Evolutionary conservation across 352 stramenopile genomes (phyloP), one percentile per base, ranked within the genome.

Genomic region (Achlya hypogyna): DNA sequence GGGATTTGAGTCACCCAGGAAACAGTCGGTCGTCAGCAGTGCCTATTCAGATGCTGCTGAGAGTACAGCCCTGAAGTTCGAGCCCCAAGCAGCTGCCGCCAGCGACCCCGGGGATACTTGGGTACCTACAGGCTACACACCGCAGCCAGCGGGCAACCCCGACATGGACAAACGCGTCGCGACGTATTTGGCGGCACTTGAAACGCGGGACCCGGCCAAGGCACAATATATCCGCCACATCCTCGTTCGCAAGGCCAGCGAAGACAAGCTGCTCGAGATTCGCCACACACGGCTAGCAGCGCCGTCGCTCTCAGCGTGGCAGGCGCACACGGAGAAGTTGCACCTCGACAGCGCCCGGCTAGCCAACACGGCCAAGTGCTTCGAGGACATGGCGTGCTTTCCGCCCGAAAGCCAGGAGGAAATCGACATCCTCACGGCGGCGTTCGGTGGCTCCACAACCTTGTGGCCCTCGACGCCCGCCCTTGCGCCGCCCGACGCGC

Each of bases 141-240:
- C 38, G 38, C 38, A n/a, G 38, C 38, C 38, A 45, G 14, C 38
- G 38, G 14, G n/a, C 6, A 9, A n/a, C 38, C 12, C 38, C 38
- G 38, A n/a, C 38, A 18, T 45, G 14, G 38, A 9, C 38, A 45
- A 1, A 20, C 60, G 60, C 20, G 60, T 67, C 29, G 51, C 56
- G 10, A 45, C 34, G 20, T 67, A 67, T 22, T 51, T 67, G 22
- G 14, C 20, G 8, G 22, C 51, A 1, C 35, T 67, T 27, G 20
- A 22, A n/a, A 4, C 20, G 4, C 6, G 28, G 0, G 60, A 67
- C 29, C 28, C 45, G 2, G 42, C 51, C n/a, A 67, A 67, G 27
- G 60, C 51, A 34, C 38, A 67, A 29, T 67, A 67, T 22, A 67
- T 67, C 59, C 60, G 60, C n/a, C 51, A 49, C 25, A 67, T 67